phyloP scores from a whole-genome alignment of 768 basidiomycete genomes.

The Megacollybia marginata region DNA sequence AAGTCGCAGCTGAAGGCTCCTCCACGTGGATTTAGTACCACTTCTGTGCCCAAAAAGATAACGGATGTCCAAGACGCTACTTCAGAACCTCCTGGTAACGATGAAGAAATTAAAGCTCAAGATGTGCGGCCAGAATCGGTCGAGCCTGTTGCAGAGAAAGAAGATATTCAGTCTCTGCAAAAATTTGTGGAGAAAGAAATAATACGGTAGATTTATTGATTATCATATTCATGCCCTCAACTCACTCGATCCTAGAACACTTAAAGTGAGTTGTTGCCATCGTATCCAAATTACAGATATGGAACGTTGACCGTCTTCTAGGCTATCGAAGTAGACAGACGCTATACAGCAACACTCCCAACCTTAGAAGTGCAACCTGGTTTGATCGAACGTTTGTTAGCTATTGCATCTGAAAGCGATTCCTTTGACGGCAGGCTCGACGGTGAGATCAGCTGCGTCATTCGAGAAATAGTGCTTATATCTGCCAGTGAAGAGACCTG shows the following conservation, averaged over 20 bases:
- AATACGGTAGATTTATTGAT: conserved; percentile 39
- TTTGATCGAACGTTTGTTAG: conserved; percentile 53
- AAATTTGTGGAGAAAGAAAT: conserved; percentile 78
- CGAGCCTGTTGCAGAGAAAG: no score
- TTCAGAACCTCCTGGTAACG: conserved; percentile 7
- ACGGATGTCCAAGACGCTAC: conserved; percentile 19
- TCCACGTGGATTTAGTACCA: conserved; percentile 72
- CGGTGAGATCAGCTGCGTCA: no score
- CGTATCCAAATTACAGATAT: background rate
- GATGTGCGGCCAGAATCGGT: no score
- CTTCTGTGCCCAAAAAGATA: conserved; percentile 75
- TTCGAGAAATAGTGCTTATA: no score
- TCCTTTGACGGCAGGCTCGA: conserved; percentile 19
- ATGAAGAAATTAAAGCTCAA: background rate
- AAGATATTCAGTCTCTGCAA: conserved; percentile 43
- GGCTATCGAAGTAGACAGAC: conserved; percentile 79
- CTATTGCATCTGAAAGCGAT: conserved; percentile 34
- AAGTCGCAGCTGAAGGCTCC: conserved; percentile 74
- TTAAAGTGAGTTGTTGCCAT: conserved; percentile 48
- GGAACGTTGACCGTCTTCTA: conserved; percentile 16
- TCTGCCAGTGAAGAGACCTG: conserved; percentile 16
- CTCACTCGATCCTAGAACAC: conserved; percentile 22
- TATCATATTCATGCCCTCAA: background rate
- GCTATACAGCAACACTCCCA: conserved; percentile 58
- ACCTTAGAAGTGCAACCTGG: conserved; percentile 53